These are phyloP conservation scores for Fusarium anthophilum DNA, from an alignment of 2,329 filamentous ascomycete genomes.

Conservation along the genomic window DNA sequence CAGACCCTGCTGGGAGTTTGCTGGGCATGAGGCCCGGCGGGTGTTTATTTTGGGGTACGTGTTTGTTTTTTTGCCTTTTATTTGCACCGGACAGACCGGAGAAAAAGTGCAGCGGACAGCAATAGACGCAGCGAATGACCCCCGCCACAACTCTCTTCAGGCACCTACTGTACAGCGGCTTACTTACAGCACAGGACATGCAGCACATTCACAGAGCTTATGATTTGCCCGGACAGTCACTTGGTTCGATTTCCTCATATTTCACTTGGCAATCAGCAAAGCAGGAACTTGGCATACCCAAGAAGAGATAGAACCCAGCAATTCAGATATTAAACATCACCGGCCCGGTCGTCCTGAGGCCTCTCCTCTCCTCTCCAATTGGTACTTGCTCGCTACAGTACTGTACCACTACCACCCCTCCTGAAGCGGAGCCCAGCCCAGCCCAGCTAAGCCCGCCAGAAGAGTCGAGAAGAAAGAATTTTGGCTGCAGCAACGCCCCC, in stretches of 20 bases:
- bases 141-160: conserved; percentile 7
- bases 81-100: conserved; percentile 20
- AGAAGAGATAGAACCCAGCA: neutral
- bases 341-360: conserved; percentile 38
- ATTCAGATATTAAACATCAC: conserved; percentile 7
- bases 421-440: conserved; percentile 24
- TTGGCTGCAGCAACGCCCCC: conserved; percentile 23
- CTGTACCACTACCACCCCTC: conserved; percentile 33
- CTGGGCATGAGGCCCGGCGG: conserved; percentile 17
- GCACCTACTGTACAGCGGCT: conserved; percentile 1
- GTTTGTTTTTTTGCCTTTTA: neutral
- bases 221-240: neutral
- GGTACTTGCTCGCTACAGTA: neutral
- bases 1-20: conserved; percentile 25
- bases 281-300: conserved; percentile 4
- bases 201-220: neutral
- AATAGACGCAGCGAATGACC: neutral
- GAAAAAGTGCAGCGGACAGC: neutral
- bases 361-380: conserved; percentile 2
- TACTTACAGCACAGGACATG: conserved; percentile 5
- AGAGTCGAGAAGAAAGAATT: conserved; percentile 40
- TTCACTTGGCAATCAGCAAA: neutral
- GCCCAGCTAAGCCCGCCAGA: conserved; percentile 38
- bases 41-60: conserved; percentile 20
- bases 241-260: neutral